Evolutionary conservation across 2,329 filamentous ascomycete species (phyloP), one percentile per base, ranked within the genome.

Genomic region (Fusarium poae): DNA sequence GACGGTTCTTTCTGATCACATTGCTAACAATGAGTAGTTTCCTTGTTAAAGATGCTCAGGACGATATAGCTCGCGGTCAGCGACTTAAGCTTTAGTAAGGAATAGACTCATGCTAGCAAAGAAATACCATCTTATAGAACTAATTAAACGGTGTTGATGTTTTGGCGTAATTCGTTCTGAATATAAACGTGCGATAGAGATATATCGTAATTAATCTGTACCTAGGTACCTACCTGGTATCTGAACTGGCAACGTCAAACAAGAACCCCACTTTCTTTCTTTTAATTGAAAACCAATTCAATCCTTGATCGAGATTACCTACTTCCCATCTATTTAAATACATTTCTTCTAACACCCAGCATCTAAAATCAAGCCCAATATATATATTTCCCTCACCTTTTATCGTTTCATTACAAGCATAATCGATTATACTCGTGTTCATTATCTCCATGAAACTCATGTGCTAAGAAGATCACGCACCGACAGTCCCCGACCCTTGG

Each of bases 41-140:
- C 79, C 82, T 98, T 66, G 82, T 97, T 66, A 94, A 89, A 79
- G 94, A 97, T 78, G 89, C 93, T 6, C 88, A 92, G 75, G 91
- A 97, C 74, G 94, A 97, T 73, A 85, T 97, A 72, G 87, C 91
- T 42, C 86, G 86, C 54, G 81, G 76, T 66, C 86, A 89, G 73
- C 86, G 92, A 73, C 80, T 93, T 60, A 97, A 97, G 80, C 88
- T 89, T 23, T 79, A 64, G 29, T 49, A 37, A 40, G 32, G 10
- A 29, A 13, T 32, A 39, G 32, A 35, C 32, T 12, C 32, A 25
- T 9, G 37, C 23, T 10, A 25, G 27, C 32, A 49, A 30, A 12
- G 52, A 34, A 16, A 21, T 15, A 45, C 21, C 12, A 30, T 32
- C 39, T 18, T 32, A 44, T 49, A 50, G n/a, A 67, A 13, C 40